Percentiles rank a stretch among this genome's conserved stretches.
These are phyloP conservation scores for Fennellomyces sp. DNA, from an alignment of 371 early-diverging fungal genomes.

Conservation along the genomic window DNA sequence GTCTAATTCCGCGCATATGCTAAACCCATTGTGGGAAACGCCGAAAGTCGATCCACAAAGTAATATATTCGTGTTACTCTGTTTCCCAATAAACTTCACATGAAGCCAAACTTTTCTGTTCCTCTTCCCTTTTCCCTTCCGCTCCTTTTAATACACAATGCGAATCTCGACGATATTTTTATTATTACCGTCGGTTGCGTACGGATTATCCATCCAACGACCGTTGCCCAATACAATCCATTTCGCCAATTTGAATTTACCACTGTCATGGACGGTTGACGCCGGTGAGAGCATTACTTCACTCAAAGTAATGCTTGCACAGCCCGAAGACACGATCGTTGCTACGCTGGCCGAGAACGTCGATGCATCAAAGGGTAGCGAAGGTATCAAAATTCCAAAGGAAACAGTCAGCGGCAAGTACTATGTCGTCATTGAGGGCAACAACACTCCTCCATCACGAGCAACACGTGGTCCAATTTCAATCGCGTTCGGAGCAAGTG, in stretches of 20 bases:
- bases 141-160: not conserved
- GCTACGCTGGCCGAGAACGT: constrained; percentile 7
- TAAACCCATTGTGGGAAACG: too few species aligned
- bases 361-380: constrained; percentile 1
- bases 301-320: constrained; percentile 1
- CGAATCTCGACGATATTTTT: not conserved
- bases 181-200: not conserved
- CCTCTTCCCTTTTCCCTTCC: not conserved
- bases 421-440: constrained; percentile 11
- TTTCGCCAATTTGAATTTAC: constrained; percentile 1
- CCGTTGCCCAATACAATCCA: constrained; percentile 6
- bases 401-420: constrained; percentile 5
- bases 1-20: too few species aligned
- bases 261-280: constrained; percentile 6
- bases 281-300: constrained; percentile 1
- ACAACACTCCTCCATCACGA: constrained; percentile 3
- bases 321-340: constrained; percentile 1
- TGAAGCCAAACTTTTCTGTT: not conserved
- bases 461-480: constrained; percentile 5
- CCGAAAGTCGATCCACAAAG: too few species aligned
- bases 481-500: not conserved
- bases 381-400: constrained; percentile 1
- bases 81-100: not conserved
- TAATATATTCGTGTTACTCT: not conserved
- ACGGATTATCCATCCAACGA: not conserved